Percentiles rank a stretch among this genome's conserved stretches.
These are phyloP conservation scores for Tremella fuciformis DNA, from an alignment of 768 basidiomycete species.

Conservation along the genomic window DNA sequence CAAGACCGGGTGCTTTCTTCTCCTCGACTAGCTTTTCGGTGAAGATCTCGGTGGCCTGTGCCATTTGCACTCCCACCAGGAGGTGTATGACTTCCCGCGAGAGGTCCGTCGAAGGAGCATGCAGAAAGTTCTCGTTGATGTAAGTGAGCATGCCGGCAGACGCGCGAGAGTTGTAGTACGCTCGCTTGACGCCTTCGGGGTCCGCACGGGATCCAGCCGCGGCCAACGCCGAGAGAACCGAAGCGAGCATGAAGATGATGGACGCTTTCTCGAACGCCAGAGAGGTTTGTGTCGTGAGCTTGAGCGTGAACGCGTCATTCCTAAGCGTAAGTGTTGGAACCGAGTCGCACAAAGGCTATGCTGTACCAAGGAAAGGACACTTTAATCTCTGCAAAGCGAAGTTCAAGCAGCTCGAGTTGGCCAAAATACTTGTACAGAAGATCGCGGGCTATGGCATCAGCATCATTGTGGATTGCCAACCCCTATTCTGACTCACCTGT, in stretches of 20 bases:
- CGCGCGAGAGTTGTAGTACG: slow-evolving; percentile 85
- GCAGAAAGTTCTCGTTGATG: slow-evolving; percentile 98
- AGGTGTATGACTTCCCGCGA: slow-evolving; percentile 92
- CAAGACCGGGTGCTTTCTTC: slow-evolving; percentile 70
- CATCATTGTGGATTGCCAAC: background rate
- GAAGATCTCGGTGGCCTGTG: slow-evolving; percentile 94
- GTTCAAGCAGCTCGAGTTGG: slow-evolving; percentile 92
- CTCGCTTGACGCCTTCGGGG: slow-evolving; percentile 86
- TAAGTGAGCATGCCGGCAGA: slow-evolving; percentile 96
- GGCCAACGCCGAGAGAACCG: slow-evolving; percentile 89
- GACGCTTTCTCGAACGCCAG: slow-evolving; percentile 98
- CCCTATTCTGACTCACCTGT: slow-evolving; percentile 64
- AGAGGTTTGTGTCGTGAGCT: slow-evolving; percentile 88
- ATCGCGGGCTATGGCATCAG: slow-evolving; percentile 65
- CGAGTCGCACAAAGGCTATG: background rate
- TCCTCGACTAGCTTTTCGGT: slow-evolving; percentile 91
- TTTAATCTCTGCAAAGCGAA: slow-evolving; percentile 92
- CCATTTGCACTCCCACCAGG: slow-evolving; percentile 77
- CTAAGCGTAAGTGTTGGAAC: slow-evolving; percentile 24
- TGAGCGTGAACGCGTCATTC: slow-evolving; percentile 94
- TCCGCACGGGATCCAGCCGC: slow-evolving; percentile 64
- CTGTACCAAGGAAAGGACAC: slow-evolving; percentile 81
- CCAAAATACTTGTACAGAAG: slow-evolving; percentile 99
- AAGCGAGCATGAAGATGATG: slow-evolving; percentile 91
- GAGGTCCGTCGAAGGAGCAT: slow-evolving; percentile 93